These are phyloP conservation scores for Capsicum baccatum DNA, from an alignment of 257 asterid species.

Conservation along the genomic window DNA sequence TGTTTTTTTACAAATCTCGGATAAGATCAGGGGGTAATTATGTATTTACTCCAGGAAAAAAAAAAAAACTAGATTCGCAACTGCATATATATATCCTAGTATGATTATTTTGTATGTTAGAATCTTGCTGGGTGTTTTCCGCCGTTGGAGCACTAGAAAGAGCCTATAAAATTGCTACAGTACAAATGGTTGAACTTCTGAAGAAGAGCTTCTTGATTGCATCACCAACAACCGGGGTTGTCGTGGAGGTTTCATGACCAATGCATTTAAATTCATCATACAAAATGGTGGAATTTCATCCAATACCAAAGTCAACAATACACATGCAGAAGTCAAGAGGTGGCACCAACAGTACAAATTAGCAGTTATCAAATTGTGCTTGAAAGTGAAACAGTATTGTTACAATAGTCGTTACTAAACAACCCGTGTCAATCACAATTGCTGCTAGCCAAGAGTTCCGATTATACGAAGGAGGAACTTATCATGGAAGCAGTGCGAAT, in stretches of 20 bases:
- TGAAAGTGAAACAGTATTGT: conserved; percentile 34
- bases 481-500: conserved; percentile 34
- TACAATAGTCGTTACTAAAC: conserved; percentile 37
- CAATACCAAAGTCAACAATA: not conserved
- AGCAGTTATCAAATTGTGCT: conserved; percentile 36
- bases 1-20: no score
- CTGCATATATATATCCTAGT: no score
- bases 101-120: not conserved
- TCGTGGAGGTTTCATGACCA: conserved; percentile 18
- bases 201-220: conserved; percentile 48
- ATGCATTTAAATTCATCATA: conserved; percentile 38
- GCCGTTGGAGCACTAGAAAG: conserved; percentile 37
- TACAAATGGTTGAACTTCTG: conserved; percentile 29
- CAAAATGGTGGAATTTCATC: conserved; percentile 41
- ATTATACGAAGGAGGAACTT: conserved; percentile 34
- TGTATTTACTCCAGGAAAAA: no score
- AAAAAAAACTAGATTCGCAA: no score
- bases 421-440: conserved; percentile 41
- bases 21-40: no score
- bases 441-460: conserved; percentile 38
- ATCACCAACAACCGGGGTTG: not conserved
- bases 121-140: conserved; percentile 41
- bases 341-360: conserved; percentile 30
- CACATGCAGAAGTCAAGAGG: conserved; percentile 28
- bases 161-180: conserved; percentile 23